Percentiles rank a stretch among this genome's conserved stretches.
Conservation (phyloP, 176 grass and related monocot species). For the Calamus simplicifolius region DNA sequence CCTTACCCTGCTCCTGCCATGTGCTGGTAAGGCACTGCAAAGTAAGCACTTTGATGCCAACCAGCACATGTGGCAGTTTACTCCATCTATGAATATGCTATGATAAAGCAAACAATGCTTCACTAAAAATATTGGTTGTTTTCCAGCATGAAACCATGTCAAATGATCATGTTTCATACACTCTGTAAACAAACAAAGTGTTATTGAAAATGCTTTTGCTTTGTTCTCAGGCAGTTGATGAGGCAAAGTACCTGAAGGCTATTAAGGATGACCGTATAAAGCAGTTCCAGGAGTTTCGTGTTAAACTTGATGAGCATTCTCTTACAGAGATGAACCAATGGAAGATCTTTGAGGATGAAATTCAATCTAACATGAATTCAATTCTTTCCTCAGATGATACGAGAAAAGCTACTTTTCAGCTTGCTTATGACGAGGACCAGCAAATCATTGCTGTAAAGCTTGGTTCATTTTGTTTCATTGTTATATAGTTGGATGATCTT, state of each 20-base stretch:
- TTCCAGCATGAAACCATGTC: no score
- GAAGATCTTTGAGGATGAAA: slow-evolving; percentile 76
- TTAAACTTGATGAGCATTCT: slow-evolving; percentile 61
- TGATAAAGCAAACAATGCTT: no score
- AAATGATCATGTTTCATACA: no score
- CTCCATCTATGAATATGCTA: no score
- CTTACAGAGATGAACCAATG: slow-evolving; percentile 54
- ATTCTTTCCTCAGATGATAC: slow-evolving; percentile 68
- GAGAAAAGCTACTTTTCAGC: slow-evolving; percentile 68
- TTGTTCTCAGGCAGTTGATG: slow-evolving; percentile 64
- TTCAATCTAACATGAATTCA: slow-evolving; percentile 64
- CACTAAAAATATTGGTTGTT: no score
- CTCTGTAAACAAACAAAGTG: no score
- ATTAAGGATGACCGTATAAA: slow-evolving; percentile 64
- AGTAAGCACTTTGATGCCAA: no score
- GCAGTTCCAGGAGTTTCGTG: slow-evolving; percentile 75
- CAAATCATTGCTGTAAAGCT: slow-evolving; percentile 92
- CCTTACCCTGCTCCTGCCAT: no score
- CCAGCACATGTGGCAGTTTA: no score
- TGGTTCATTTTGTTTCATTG: slow-evolving; percentile 11
- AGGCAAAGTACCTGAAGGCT: slow-evolving; percentile 63
- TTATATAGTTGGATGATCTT: not conserved
- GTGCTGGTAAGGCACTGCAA: no score
- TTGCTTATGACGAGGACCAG: slow-evolving; percentile 87
- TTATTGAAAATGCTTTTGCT: slow-evolving; percentile 16